Evolutionary conservation across 345 rosid genomes (phyloP).

Genomic region (Aegle marmelos): DNA sequence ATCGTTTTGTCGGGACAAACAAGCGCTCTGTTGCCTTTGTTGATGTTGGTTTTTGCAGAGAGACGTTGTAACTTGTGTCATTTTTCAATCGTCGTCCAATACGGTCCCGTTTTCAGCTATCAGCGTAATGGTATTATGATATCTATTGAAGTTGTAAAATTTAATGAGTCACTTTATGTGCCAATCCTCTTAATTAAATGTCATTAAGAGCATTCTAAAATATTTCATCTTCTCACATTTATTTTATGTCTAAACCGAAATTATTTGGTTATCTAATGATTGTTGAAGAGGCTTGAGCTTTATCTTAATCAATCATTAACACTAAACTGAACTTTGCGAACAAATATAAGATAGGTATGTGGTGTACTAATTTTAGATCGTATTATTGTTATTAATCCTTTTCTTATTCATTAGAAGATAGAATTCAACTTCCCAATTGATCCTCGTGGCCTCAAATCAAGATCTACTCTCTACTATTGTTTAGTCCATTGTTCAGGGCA

Average conservation of each 20-base stretch:
- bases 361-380: no score
- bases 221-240: no score
- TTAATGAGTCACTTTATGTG: neutral
- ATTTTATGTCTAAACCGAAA: no score
- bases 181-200: neutral
- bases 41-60: constrained; percentile 14
- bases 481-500: constrained; percentile 6
- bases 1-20: neutral
- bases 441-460: neutral
- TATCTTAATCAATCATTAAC: no score
- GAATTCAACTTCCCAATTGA: neutral
- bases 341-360: neutral
- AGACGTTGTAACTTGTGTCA: constrained; percentile 9
- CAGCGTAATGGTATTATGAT: no score
- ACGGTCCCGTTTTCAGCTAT: neutral
- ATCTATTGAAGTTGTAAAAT: neutral
- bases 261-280: no score
- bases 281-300: no score
- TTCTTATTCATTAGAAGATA: neutral
- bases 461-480: neutral
- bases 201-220: neutral
- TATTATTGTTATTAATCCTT: no score
- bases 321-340: no score
- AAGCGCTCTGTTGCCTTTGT: neutral
- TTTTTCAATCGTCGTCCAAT: neutral